Conservation (phyloP, 2,329 filamentous ascomycete genomes). For the Colletotrichum simmondsii region DNA sequence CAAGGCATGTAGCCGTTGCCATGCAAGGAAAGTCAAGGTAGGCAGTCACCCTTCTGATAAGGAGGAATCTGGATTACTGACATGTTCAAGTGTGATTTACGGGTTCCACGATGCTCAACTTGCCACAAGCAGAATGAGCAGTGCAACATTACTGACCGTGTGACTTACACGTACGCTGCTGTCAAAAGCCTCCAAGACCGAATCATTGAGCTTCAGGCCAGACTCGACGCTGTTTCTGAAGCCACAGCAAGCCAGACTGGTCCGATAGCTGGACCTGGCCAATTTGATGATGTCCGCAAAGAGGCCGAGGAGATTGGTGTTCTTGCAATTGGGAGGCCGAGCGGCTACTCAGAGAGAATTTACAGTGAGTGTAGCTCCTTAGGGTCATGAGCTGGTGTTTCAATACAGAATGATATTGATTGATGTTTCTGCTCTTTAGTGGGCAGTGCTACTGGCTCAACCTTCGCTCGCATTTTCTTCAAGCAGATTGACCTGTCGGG, state of each 20-base stretch:
- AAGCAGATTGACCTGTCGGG: conserved; percentile 36
- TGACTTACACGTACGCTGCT: conserved; percentile 33
- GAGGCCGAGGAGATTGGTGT: conserved; percentile 40
- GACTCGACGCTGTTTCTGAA: conserved; percentile 1
- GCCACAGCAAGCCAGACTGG: not conserved
- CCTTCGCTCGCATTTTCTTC: conserved; percentile 41
- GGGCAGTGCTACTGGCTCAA: conserved; percentile 39
- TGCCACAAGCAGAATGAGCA: conserved; percentile 31
- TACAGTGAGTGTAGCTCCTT: conserved; percentile 32
- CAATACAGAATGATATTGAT: not conserved
- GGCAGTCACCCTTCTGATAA: not conserved
- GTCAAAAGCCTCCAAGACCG: conserved; percentile 25
- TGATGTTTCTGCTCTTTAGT: conserved; percentile 20
- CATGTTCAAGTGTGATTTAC: conserved; percentile 39
- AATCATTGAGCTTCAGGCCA: conserved; percentile 24
- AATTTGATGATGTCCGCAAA: conserved; percentile 27
- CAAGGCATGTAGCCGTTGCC: conserved; percentile 34
- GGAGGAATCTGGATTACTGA: not conserved
- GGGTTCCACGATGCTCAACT: conserved; percentile 38
- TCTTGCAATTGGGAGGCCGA: conserved; percentile 36
- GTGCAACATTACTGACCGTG: conserved; percentile 36
- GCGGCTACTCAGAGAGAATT: conserved; percentile 30
- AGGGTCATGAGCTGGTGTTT: not conserved
- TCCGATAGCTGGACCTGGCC: not conserved
- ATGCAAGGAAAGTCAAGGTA: conserved; percentile 39